Conservation (phyloP, 164 flowering plant genomes). For the Stephania yunnanensis region DNA sequence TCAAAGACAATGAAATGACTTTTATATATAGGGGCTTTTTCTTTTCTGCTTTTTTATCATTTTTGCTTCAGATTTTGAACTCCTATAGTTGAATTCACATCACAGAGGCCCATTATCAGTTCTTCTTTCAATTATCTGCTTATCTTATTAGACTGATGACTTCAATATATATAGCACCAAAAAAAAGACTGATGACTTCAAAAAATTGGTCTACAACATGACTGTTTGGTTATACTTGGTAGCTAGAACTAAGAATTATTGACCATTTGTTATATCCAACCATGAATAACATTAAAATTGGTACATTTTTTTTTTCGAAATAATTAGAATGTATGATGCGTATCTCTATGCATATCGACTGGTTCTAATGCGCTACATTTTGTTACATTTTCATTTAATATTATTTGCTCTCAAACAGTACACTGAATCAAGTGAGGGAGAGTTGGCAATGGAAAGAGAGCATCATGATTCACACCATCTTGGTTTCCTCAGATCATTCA, state of each 20-base stretch:
- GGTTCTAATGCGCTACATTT: too few relatives aligned
- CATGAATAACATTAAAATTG: too few relatives aligned
- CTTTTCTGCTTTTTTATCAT: slow-evolving; percentile 1
- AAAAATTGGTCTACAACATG: not conserved
- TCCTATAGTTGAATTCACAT: not conserved
- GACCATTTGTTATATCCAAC: not conserved
- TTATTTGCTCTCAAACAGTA: not conserved
- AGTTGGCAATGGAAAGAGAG: slow-evolving; percentile 23
- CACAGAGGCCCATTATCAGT: too few relatives aligned
- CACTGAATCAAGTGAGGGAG: slow-evolving; percentile 13
- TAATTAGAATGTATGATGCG: too few relatives aligned
- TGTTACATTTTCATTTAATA: not conserved
- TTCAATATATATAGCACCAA: too few relatives aligned
- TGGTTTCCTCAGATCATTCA: slow-evolving; percentile 6
- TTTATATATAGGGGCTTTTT: not conserved
- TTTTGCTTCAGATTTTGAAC: not conserved
- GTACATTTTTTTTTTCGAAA: too few relatives aligned
- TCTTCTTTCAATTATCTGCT: not conserved
- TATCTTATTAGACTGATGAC: not conserved
- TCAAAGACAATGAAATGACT: slow-evolving; percentile 2
- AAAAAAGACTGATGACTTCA: too few relatives aligned
- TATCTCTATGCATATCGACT: too few relatives aligned
- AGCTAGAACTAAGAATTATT: not conserved
- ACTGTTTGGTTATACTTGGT: not conserved
- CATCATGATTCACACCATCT: slow-evolving; percentile 30